Conservation (phyloP, 2,329 filamentous ascomycete genomes). For the Arthrobotrys sphaeroides region DNA sequence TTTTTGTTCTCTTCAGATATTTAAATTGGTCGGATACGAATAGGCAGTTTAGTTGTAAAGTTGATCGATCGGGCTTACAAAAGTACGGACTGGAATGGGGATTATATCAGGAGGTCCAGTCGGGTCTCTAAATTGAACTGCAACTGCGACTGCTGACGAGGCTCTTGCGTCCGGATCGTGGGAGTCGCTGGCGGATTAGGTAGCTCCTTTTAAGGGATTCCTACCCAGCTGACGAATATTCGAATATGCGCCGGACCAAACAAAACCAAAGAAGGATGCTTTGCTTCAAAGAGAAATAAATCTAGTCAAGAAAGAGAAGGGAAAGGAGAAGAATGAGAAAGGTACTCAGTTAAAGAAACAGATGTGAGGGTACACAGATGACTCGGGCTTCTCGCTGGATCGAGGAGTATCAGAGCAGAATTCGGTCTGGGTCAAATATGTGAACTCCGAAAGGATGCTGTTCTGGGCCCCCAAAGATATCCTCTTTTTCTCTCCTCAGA, state of each 20-base stretch:
- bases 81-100: constrained; percentile 9
- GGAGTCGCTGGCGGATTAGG: constrained; percentile 44
- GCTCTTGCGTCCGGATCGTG: constrained; percentile 4
- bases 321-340: neutral
- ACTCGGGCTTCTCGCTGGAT: constrained; percentile 15
- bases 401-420: constrained; percentile 14
- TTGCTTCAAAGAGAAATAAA: too few species aligned
- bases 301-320: constrained; percentile 10
- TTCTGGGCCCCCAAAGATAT: constrained; percentile 32
- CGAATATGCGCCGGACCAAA: neutral
- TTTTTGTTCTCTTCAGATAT: neutral
- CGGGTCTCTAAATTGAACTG: neutral
- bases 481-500: constrained; percentile 19
- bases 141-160: constrained; percentile 30
- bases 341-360: too few species aligned
- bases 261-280: constrained; percentile 37
- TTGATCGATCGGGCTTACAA: neutral
- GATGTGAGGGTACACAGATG: constrained; percentile 5
- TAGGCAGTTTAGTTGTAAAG: too few species aligned
- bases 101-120: constrained; percentile 1
- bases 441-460: constrained; percentile 23
- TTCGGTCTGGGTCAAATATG: constrained; percentile 27
- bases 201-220: constrained; percentile 49
- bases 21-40: neutral
- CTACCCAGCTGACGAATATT: neutral